phyloP scores from a whole-genome alignment of 2,329 filamentous ascomycete genomes.

The Curvularia verruculosa region DNA sequence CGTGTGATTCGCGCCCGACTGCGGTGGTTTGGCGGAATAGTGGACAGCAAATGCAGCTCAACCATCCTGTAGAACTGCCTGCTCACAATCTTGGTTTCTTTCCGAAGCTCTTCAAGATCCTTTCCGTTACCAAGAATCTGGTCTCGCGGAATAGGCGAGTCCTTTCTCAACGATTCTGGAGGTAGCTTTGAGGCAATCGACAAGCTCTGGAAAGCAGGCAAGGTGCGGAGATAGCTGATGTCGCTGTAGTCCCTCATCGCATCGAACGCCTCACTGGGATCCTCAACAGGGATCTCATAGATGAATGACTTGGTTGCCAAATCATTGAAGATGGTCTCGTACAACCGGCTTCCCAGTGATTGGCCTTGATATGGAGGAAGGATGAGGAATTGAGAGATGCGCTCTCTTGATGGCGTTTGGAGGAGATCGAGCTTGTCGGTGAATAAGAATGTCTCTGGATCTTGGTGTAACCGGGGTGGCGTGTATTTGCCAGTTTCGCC shows the following conservation, averaged over 20 bases:
- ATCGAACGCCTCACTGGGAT: constrained; percentile 87
- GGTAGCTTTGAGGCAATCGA: constrained; percentile 58
- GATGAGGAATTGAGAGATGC: constrained; percentile 93
- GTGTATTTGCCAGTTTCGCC: constrained; percentile 51
- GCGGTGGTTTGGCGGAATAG: constrained; percentile 58
- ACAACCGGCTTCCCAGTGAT: constrained; percentile 80
- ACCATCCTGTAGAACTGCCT: constrained; percentile 77
- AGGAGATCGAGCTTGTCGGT: constrained; percentile 53
- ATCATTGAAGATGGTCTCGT: constrained; percentile 75
- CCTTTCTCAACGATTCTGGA: constrained; percentile 59
- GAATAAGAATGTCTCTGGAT: constrained; percentile 40
- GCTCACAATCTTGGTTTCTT: constrained; percentile 71
- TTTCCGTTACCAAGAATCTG: constrained; percentile 64
- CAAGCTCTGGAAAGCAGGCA: constrained; percentile 64
- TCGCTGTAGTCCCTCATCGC: constrained; percentile 79
- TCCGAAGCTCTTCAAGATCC: constrained; percentile 62
- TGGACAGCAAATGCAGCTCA: constrained; percentile 73
- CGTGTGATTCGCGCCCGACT: constrained; percentile 54
- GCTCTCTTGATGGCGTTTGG: constrained; percentile 74
- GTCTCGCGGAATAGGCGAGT: constrained; percentile 56
- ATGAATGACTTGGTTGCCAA: constrained; percentile 72
- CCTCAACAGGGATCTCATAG: constrained; percentile 88
- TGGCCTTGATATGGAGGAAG: constrained; percentile 83
- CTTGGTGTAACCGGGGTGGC: constrained; percentile 33
- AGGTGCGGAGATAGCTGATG: constrained; percentile 66